Evolutionary conservation across 176 grass and related monocot genomes (phyloP), one percentile per base, ranked within the genome.

Genomic region (Chrysopogon serrulatus): DNA sequence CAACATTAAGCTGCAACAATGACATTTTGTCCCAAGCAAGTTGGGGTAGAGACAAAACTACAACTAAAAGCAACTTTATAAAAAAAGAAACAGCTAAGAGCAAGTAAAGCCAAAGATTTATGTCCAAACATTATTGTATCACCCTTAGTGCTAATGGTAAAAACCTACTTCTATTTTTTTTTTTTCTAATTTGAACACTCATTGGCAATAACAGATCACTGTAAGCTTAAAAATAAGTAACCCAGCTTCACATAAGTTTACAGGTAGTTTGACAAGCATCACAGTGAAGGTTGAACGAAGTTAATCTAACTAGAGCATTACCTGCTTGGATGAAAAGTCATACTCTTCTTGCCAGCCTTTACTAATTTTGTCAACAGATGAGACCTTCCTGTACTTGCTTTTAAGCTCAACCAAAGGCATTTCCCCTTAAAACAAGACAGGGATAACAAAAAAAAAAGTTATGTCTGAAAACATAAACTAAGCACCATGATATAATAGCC

Each of bases 311-410:
- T 79, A 34, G 60, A 73, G 48, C 43, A 49, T 66, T 92, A 97
- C 92, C 95, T 91, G 96, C 41, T 84, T 90, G 68, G 93, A 95
- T 77, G 93, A 95, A 59, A 67, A 79, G 28, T 92, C 93, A 68
- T 93, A 93, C 72, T 98, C 96, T 83, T 93, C 89, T 78, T 91
- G 85, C 96, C 96, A 98, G 71, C 91, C 88, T 87, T 92, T 87
- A 36, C 75, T 73, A 57, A 86, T 84, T 83, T 95, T 98, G 18
- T 95, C 96, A 73, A 90, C 45, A 36, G 89, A 95, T 72, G 85
- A 90, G 24, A 83, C 87, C 76, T 93, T 98, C 87, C 89, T 91
- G 61, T 95, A 98, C 89, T 98, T 98, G 30, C 79, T 78, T 84
- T 93, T 95, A 57, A 98, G 87, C 79, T 95, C 93, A 65, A 86